phyloP scores from a whole-genome alignment of 306 rosid genomes.

The Dalbergia cochinchinensis region DNA sequence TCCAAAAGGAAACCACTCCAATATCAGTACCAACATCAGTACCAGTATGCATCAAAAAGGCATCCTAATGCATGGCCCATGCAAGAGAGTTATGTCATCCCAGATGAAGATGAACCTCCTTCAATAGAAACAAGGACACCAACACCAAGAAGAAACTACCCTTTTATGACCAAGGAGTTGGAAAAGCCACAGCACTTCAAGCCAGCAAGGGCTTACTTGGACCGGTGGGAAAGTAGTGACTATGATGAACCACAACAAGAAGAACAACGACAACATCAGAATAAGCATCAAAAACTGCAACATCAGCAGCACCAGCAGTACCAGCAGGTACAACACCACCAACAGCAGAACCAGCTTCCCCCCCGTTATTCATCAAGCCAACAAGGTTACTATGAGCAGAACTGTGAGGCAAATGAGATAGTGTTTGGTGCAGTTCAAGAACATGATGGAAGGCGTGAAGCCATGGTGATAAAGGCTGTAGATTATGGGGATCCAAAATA shows the following conservation, averaged over 20 bases:
- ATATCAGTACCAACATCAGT: slow-evolving; percentile 68
- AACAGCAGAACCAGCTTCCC: slow-evolving; percentile 67
- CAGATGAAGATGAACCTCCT: slow-evolving; percentile 92
- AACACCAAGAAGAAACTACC: slow-evolving; percentile 58
- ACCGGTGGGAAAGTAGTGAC: slow-evolving; percentile 64
- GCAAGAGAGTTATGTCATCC: slow-evolving; percentile 95
- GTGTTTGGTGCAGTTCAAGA: slow-evolving; percentile 98
- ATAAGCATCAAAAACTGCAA: slow-evolving; percentile 34
- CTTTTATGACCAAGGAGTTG: slow-evolving; percentile 69
- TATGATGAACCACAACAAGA: slow-evolving; percentile 58
- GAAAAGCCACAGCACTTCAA: slow-evolving; percentile 69
- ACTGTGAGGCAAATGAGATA: slow-evolving; percentile 85
- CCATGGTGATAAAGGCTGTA: slow-evolving; percentile 91
- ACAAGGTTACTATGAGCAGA: slow-evolving; percentile 73
- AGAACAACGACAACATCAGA: slow-evolving; percentile 16
- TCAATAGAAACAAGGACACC: slow-evolving; percentile 73
- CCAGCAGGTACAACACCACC: slow-evolving; percentile 51
- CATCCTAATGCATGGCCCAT: slow-evolving; percentile 73
- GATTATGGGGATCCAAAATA: slow-evolving; percentile 81
- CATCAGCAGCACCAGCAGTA: slow-evolving; percentile 39
- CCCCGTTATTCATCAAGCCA: slow-evolving; percentile 72
- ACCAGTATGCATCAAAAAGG: slow-evolving; percentile 60
- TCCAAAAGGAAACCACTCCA: slow-evolving; percentile 74
- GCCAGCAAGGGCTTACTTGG: slow-evolving; percentile 59
- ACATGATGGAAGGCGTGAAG: slow-evolving; percentile 85